phyloP scores from a whole-genome alignment of 1,139 yeast genomes.

The Pichia sp. region DNA sequence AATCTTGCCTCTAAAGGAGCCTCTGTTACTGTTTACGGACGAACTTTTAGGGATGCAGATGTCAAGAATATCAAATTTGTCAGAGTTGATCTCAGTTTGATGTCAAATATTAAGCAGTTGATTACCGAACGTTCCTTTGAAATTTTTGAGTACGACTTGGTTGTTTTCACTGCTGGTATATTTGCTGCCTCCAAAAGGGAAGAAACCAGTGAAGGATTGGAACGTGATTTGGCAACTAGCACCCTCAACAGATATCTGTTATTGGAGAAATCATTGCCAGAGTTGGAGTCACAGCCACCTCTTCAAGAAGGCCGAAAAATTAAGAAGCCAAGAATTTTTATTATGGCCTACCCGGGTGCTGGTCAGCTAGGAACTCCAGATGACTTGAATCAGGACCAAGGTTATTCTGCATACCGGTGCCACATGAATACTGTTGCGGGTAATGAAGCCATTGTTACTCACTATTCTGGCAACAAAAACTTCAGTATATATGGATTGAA shows the following conservation, averaged over 20 bases:
- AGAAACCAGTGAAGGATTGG: conserved; percentile 35
- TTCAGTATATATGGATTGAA: conserved; percentile 34
- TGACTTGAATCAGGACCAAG: conserved; percentile 33
- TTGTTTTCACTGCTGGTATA: conserved; percentile 37
- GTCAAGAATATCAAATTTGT: conserved; percentile 30
- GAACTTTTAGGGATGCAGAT: conserved; percentile 32
- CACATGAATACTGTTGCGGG: conserved; percentile 40
- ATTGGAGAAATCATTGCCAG: conserved; percentile 26
- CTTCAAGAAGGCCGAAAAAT: not conserved
- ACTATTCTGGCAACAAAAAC: conserved; percentile 17
- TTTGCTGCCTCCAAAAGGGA: conserved; percentile 32
- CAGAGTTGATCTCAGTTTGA: conserved; percentile 33
- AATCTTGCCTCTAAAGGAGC: conserved; percentile 30
- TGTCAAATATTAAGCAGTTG: conserved; percentile 26
- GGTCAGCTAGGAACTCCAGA: conserved; percentile 31
- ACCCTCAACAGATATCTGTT: conserved; percentile 34
- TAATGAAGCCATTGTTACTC: conserved; percentile 32
- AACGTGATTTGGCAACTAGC: conserved; percentile 37
- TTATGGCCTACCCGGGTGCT: conserved; percentile 37
- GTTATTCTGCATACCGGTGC: conserved; percentile 28
- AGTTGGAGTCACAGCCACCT: not conserved
- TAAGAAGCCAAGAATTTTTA: conserved; percentile 32
- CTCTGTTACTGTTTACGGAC: conserved; percentile 35
- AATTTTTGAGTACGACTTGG: conserved; percentile 24
- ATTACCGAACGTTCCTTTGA: conserved; percentile 25